Evolutionary conservation across 2,329 filamentous ascomycete species (phyloP), one percentile per base, ranked within the genome.

Genomic region (Aspergillus ruber): DNA sequence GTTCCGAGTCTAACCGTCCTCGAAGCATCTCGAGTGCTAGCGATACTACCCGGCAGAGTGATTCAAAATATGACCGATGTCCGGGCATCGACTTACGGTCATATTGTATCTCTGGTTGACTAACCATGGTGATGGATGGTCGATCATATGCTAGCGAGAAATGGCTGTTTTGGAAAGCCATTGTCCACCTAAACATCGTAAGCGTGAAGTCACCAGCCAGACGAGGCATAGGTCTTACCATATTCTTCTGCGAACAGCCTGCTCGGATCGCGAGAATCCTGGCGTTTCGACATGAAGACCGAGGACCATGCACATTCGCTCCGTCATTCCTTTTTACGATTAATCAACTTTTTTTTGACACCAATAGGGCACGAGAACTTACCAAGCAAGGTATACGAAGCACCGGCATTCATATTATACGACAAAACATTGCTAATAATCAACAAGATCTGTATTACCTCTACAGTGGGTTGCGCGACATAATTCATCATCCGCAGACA

Each of bases 381-480:
- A 71, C 73, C 78, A 25, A 80, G 76, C 43, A 83, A 62, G 38
- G 79, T 79, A 71, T 82, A 84, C 8, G 80, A 78, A 23, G 81
- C 79, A 7, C 81, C 81, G 13, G 81, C 80, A 51, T 83, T 84
- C 78, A 81, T 81, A 56, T 81, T 81, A 60, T 81, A 81, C 1
- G 78, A 80, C 35, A 81, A 72, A 44, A 81, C 80, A 59, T 82
- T 82, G 52, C 79, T 78, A 23, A 84, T 80, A 21, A 83, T 78
- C 17, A 83, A 68, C 33, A 83, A 70, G 1, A 80, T 78, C 58
- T 84, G 79, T 45, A 84, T 81, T 43, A 76, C 79, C 53, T 83
- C 79, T 29, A 83, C 61, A 12, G 75, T 78, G 25, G 80, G 77
- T 53, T 81, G 77, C 2, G 81, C 81, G 6, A 84, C 67, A 66